These are phyloP conservation scores for Amanita exitialis DNA, from an alignment of 768 basidiomycete genomes.

Conservation along the genomic window DNA sequence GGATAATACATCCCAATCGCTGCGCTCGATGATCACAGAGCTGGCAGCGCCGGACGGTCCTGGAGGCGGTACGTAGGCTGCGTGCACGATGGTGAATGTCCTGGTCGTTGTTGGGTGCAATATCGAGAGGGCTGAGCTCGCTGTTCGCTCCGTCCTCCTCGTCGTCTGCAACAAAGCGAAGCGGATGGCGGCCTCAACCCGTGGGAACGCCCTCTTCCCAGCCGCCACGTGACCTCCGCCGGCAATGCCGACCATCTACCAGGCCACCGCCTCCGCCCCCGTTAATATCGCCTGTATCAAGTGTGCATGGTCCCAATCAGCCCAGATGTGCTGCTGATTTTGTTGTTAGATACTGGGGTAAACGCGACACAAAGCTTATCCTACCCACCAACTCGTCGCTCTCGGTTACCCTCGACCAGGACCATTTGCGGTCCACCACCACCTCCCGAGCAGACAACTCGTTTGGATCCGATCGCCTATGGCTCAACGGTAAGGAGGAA, in stretches of 20 bases:
- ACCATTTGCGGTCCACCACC: conserved; percentile 90
- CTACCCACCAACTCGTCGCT: conserved; percentile 96
- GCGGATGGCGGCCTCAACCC: neutral
- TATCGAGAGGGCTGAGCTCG: neutral
- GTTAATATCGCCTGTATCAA: conserved; percentile 99
- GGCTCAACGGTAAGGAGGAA: conserved; percentile 93
- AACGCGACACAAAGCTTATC: conserved; percentile 91
- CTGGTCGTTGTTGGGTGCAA: neutral
- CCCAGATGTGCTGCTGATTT: conserved; percentile 3
- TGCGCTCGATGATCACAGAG: neutral
- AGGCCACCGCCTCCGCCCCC: conserved; percentile 87
- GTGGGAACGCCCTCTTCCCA: neutral
- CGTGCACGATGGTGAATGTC: neutral
- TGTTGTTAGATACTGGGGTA: conserved; percentile 89
- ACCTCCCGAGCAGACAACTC: conserved; percentile 76
- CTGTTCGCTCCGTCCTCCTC: conserved; percentile 8
- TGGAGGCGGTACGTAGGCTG: neutral
- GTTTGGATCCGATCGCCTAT: conserved; percentile 72
- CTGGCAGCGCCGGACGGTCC: neutral
- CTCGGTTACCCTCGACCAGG: conserved; percentile 95
- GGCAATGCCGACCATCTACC: conserved; percentile 56
- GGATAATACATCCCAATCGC: conserved; percentile 59
- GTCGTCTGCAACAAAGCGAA: conserved; percentile 8
- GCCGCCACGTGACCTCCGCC: conserved; percentile 1
- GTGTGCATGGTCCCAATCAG: conserved; percentile 29